Evolutionary conservation across 208 protist genomes (phyloP).

Genomic region (Acanthamoeba lugdunensis): DNA sequence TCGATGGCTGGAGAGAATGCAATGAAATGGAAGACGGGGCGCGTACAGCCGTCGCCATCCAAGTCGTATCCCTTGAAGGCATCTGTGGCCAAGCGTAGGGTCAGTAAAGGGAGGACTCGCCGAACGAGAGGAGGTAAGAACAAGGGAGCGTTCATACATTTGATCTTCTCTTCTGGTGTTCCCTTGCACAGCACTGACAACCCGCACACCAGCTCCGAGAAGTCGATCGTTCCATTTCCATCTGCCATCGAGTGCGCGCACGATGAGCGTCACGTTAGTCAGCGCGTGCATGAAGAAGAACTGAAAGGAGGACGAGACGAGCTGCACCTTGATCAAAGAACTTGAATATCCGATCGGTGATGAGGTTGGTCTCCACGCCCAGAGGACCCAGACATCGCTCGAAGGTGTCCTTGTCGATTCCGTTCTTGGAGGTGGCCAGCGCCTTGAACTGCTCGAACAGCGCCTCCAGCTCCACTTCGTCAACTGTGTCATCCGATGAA

Average conservation of each 20-base stretch:
- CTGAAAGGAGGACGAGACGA: not conserved
- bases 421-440: slow-evolving; percentile 49
- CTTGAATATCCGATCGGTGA: slow-evolving; percentile 80
- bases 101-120: not conserved
- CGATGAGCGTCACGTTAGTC: not conserved
- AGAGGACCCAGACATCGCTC: slow-evolving; percentile 79
- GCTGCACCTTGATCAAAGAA: slow-evolving; percentile 80
- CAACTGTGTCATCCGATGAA: not conserved
- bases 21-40: not conserved
- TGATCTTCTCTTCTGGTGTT: slow-evolving; percentile 79
- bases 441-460: slow-evolving; percentile 78
- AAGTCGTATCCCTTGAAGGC: slow-evolving; percentile 78
- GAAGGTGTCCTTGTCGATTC: slow-evolving; percentile 78
- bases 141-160: slow-evolving; percentile 44
- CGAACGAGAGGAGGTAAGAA: not conserved
- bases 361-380: slow-evolving; percentile 77
- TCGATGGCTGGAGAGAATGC: not conserved
- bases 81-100: not conserved
- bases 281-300: no score
- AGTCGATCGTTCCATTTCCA: slow-evolving; percentile 77
- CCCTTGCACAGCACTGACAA: slow-evolving; percentile 80
- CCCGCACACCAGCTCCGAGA: slow-evolving; percentile 77
- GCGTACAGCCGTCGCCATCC: slow-evolving; percentile 72
- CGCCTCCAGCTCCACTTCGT: slow-evolving; percentile 77
- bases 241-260: slow-evolving; percentile 6